Base-by-base conservation (phyloP, 192 early-diverging fungal species). In the Podila epicladia region DNA sequence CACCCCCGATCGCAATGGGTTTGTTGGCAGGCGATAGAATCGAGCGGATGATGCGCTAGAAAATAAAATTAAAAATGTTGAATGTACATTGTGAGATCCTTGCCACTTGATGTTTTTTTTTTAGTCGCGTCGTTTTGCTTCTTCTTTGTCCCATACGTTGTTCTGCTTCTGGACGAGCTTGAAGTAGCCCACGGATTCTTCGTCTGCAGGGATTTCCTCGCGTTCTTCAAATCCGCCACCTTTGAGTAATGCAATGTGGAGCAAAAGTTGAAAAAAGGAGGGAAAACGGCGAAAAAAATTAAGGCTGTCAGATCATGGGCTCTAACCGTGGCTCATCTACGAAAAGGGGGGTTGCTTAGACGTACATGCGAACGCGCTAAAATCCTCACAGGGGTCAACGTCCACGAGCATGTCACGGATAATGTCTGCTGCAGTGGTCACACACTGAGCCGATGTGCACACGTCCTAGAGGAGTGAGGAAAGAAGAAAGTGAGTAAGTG, bases 381-480 rank as follows among this genome's bases (percentile, higher is more conserved):
- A 93, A 64, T 93, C 91, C 17, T 84, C 71, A 62, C 92, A 93
- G 1, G 92, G 91, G 82, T 93, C 88, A 0, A 72, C 82, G 11
- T 73, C 55, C 5, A 75, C 29, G 67, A 89, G 83, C 58, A 93
- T 83, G 29, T 85, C 85, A 6, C 49, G 35, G n/a, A 92, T 62
- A 38, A 93, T 89, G 2, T 69, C 32, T 7, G 82, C 72, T 2
- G 91, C 88, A 1, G 85, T 84, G 0, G 75, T 50, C 5, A 89
- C 76, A 72, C 92, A 93, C 11, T 86, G 84, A 12, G 80, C 84
- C 17, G 86, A 84, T n/a, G 59, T 59, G 67, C 90, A 92, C 19
- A 77, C 60, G 24, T 9, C 55, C 67, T 82, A 50, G 31, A 29
- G 22, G 15, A 9, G 15, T 20, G 19, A 60, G 66, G 48, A 11